Evolutionary conservation across 768 basidiomycete species (phyloP), one percentile per base, ranked within the genome.

Genomic region (Boletus reticuloceps): DNA sequence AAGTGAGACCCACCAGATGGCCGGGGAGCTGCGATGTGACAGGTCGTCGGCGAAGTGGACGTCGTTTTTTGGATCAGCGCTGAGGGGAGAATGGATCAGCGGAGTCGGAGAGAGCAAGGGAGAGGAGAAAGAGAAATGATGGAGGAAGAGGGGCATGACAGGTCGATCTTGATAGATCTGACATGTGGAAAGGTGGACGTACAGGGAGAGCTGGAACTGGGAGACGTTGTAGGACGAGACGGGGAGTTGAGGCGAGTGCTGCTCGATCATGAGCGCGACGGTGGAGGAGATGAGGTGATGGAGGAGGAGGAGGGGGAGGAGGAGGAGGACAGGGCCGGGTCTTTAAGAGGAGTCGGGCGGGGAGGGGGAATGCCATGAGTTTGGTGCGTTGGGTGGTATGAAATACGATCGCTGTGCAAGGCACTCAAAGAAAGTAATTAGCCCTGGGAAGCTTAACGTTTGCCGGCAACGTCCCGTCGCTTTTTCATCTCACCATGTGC

Each of bases 191-290:
- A 42, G 42, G 61, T 53, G 38, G 39, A 78, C 79, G 72, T 68
- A 82, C 82, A 85, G 77, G 11, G 82, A 74, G 71, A 79, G 81
- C 54, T 85, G 81, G 54, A 85, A 78, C 67, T 85, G 83, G 39
- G 80, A 79, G 55, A 85, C 77, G 80, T 81, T 81, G 76, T 83
- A 86, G 58, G 75, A 72, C 63, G 80, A 80, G 71, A 80, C 75
- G 69, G 74, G 70, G 62, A 70, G 70, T 60, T 64, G 62, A 32
- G 71, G 63, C 16, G 73, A 60, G 40, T 72, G 72, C 65, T 80
- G 78, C 71, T 83, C 81, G 72, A 86, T 84, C 86, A 88, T 88
- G 64, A 58, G 68, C 54, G 56, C 38, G 50, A 38, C 39, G 11
- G 38, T 42, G 43, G 39, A 25, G 57, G n/a, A n/a, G n/a, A n/a